Percentiles rank a stretch among this genome's conserved stretches.
phyloP scores from a whole-genome alignment of 2,329 filamentous ascomycete genomes.

The Alternaria viburni region DNA sequence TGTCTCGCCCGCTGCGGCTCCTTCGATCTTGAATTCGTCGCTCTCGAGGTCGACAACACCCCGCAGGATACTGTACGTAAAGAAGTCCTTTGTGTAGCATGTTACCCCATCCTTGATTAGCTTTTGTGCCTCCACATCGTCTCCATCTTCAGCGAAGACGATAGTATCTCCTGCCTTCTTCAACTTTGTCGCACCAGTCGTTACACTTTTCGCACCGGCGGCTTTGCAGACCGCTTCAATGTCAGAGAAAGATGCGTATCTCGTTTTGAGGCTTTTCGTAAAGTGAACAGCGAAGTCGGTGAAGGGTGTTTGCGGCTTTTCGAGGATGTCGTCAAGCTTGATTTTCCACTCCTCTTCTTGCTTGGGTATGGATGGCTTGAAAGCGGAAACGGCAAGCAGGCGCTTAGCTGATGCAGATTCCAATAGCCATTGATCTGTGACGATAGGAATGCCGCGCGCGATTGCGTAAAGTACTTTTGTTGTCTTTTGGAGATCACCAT shows the following conservation, averaged over 20 bases:
- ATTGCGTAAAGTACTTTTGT: conserved; percentile 55
- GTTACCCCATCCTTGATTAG: conserved; percentile 42
- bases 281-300: conserved; percentile 57
- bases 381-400: conserved; percentile 46
- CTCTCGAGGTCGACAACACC: conserved; percentile 49
- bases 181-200: conserved; percentile 23
- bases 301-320: conserved; percentile 52
- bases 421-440: conserved; percentile 56
- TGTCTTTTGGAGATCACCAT: conserved; percentile 50
- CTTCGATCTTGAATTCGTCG: conserved; percentile 47
- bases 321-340: conserved; percentile 40
- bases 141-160: conserved; percentile 47
- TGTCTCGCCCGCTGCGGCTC: background rate
- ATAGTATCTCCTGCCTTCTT: conserved; percentile 35
- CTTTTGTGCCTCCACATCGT: conserved; percentile 44
- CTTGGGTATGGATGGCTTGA: conserved; percentile 40
- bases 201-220: conserved; percentile 47
- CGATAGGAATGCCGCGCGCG: conserved; percentile 52
- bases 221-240: conserved; percentile 48
- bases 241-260: conserved; percentile 44
- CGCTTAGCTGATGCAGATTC: conserved; percentile 45
- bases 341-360: conserved; percentile 51
- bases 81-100: conserved; percentile 53
- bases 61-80: conserved; percentile 53
- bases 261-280: conserved; percentile 49